phyloP scores from a whole-genome alignment of 441 rosid genomes.

The Biscutella laevigata region DNA sequence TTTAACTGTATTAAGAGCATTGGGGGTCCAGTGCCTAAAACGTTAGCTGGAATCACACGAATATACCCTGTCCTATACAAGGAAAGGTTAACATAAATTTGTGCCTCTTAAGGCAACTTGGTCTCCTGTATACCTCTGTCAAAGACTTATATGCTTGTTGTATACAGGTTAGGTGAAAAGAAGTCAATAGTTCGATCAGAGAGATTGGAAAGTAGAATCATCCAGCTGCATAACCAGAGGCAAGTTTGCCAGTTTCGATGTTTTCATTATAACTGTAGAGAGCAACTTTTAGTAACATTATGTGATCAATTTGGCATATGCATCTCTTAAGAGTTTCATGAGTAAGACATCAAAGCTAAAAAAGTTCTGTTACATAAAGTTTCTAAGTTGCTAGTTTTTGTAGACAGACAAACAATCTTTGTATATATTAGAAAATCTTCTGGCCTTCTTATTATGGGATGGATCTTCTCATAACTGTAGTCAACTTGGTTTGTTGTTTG shows the following conservation, averaged over 20 bases:
- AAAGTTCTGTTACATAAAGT: neutral
- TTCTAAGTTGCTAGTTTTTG: neutral
- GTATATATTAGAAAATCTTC: constrained; percentile 1
- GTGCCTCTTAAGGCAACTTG: constrained; percentile 19
- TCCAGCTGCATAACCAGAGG: constrained; percentile 53
- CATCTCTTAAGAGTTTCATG: constrained; percentile 8
- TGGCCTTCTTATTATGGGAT: constrained; percentile 7
- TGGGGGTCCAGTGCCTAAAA: constrained; percentile 79
- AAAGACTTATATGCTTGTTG: constrained; percentile 14
- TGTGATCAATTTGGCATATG: constrained; percentile 8
- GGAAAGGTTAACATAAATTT: constrained; percentile 56
- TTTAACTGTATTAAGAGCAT: constrained; percentile 83
- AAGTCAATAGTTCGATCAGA: constrained; percentile 79
- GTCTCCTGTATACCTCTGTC: constrained; percentile 7
- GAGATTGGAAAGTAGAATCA: constrained; percentile 59
- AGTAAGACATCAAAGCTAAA: constrained; percentile 11
- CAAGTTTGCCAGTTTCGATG: constrained; percentile 8
- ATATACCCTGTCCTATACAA: constrained; percentile 82
- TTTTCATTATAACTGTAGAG: neutral
- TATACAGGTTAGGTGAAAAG: constrained; percentile 47
- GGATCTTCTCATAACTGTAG: too few species aligned
- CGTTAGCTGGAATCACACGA: constrained; percentile 78
- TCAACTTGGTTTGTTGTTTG: too few species aligned
- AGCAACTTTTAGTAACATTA: constrained; percentile 4
- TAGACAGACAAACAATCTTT: neutral